phyloP scores from a whole-genome alignment of 1,139 yeast species.

The Suhomyces bokatorum region DNA sequence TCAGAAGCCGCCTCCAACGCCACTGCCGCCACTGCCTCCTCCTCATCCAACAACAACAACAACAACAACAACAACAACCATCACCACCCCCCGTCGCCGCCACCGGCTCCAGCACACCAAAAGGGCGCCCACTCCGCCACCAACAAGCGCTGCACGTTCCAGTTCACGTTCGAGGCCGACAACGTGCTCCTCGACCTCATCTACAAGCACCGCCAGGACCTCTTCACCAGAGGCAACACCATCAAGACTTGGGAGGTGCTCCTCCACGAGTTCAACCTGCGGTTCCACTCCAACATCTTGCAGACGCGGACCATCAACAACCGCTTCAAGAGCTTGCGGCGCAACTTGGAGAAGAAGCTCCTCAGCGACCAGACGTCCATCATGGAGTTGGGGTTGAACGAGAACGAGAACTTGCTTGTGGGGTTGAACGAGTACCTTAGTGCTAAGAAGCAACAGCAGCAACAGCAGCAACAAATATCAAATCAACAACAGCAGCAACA shows the following conservation, averaged over 20 bases:
- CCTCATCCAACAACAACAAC: no score
- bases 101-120: no score
- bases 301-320: conserved; percentile 35
- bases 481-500: no score
- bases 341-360: conserved; percentile 26
- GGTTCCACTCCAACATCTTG: conserved; percentile 22
- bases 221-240: conserved; percentile 33
- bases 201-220: conserved; percentile 22
- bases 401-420: conserved; percentile 28
- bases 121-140: background rate
- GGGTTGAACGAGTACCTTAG: conserved; percentile 19
- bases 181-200: conserved; percentile 25
- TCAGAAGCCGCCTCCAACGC: no score
- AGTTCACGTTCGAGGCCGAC: conserved; percentile 33
- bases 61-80: no score
- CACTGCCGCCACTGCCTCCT: no score
- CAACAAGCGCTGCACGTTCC: conserved; percentile 22
- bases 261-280: conserved; percentile 26
- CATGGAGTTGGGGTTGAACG: conserved; percentile 22
- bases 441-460: conserved; percentile 3
- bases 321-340: conserved; percentile 27
- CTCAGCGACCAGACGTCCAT: conserved; percentile 17
- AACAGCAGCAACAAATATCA: no score
- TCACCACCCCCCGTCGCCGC: no score
- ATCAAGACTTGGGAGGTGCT: conserved; percentile 32